These are phyloP conservation scores for Graphiopsis chlorocephala DNA, from an alignment of 2,329 filamentous ascomycete species.

Conservation along the genomic window DNA sequence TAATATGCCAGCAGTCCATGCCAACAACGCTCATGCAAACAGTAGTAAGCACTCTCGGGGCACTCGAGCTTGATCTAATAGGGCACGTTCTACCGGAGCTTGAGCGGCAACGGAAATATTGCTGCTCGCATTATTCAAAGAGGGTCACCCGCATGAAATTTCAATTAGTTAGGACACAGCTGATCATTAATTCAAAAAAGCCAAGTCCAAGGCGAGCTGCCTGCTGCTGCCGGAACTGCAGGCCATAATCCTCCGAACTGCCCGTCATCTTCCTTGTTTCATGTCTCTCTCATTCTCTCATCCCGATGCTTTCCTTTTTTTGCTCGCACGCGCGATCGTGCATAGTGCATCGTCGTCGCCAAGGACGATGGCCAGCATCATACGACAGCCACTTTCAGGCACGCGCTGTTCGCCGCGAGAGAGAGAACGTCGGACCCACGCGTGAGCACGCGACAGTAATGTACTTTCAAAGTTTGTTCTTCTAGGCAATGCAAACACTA, in stretches of 20 bases:
- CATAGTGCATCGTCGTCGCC: not conserved
- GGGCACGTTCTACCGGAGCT: not conserved
- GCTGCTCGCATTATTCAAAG: not conserved
- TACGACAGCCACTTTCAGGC: not conserved
- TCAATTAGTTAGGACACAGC: not conserved
- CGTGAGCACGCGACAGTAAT: constrained; percentile 4
- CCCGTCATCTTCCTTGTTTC: constrained; percentile 1
- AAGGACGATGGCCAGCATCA: not conserved
- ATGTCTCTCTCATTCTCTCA: not conserved
- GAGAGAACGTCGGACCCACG: not conserved
- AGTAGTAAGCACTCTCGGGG: not conserved
- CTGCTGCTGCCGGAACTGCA: not conserved
- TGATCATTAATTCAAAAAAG: not conserved
- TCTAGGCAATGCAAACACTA: not conserved
- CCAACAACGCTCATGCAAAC: not conserved
- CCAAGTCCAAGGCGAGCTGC: not conserved
- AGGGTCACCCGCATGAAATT: constrained; percentile 3
- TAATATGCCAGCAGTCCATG: not conserved
- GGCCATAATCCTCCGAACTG: not conserved
- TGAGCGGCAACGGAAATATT: constrained; percentile 4
- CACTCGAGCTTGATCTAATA: not conserved
- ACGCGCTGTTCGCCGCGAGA: not conserved
- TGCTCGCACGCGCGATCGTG: not conserved
- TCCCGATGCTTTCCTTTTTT: not conserved
- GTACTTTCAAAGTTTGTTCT: not conserved